Evolutionary conservation across 1,284 basidiomycete genomes (phyloP).

Genomic region (Fomitopsis palustris): DNA sequence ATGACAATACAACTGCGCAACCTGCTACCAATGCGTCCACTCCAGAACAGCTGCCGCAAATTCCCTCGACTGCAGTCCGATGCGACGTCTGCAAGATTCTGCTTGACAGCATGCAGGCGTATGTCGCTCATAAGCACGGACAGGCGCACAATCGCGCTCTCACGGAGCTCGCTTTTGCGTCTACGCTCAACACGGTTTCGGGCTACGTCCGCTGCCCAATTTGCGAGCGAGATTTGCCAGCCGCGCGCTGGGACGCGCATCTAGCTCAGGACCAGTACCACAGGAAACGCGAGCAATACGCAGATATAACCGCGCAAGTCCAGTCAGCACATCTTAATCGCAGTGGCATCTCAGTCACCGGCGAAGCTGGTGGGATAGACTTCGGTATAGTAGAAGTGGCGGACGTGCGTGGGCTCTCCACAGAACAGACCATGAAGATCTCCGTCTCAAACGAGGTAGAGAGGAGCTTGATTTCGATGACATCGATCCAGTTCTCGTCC

Average conservation of each 20-base stretch:
- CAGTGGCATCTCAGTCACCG: conserved; percentile 11
- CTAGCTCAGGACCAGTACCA: conserved; percentile 7
- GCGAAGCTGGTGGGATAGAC: conserved; percentile 21
- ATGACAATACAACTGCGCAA: neutral
- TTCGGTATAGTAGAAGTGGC: conserved; percentile 29
- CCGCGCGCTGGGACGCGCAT: conserved; percentile 11
- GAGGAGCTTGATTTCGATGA: neutral
- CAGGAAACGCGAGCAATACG: neutral
- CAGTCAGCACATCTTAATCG: conserved; percentile 11
- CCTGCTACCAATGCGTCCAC: neutral
- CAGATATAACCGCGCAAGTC: conserved; percentile 3
- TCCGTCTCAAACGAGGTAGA: conserved; percentile 23
- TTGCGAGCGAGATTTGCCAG: conserved; percentile 10
- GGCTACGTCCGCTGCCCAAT: conserved; percentile 10
- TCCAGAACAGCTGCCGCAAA: neutral
- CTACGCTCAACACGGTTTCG: neutral
- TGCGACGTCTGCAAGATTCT: conserved; percentile 2
- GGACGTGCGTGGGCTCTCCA: conserved; percentile 24
- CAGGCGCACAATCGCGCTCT: neutral
- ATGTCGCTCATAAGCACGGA: neutral
- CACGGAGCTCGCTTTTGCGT: neutral
- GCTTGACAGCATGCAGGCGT: neutral
- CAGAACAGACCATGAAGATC: conserved; percentile 26
- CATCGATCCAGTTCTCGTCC: conserved; percentile 6
- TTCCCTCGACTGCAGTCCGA: neutral